These are phyloP conservation scores for Schoenoplectus triqueter DNA, from an alignment of 202 grass and related monocot genomes.

Conservation along the genomic window DNA sequence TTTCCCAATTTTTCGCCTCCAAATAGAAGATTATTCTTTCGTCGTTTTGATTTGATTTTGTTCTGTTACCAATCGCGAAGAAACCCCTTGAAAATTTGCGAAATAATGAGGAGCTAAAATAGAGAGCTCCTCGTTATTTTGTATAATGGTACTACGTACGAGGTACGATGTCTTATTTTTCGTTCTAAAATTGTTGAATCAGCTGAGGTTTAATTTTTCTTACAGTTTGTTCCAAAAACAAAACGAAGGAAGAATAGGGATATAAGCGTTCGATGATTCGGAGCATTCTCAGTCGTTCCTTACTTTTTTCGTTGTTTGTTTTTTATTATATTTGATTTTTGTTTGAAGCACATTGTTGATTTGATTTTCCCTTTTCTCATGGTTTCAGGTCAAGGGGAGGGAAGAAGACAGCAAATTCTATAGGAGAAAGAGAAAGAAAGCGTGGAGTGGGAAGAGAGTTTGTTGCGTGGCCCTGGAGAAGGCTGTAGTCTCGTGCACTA, in stretches of 20 bases:
- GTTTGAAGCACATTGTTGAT: neutral
- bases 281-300: neutral
- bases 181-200: neutral
- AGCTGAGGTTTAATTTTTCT: neutral
- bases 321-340: neutral
- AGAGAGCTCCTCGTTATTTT: slow-evolving; percentile 13
- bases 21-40: neutral
- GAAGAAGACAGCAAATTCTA: slow-evolving; percentile 32
- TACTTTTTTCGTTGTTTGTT: neutral
- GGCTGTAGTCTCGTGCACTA: slow-evolving; percentile 70
- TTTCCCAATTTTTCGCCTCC: slow-evolving; percentile 1
- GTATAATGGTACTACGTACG: slow-evolving; percentile 27
- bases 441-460: slow-evolving; percentile 4
- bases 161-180: neutral
- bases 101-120: neutral
- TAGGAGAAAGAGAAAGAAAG: slow-evolving; percentile 32
- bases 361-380: slow-evolving; percentile 17
- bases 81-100: neutral
- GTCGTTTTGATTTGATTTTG: neutral
- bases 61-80: neutral
- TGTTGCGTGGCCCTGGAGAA: slow-evolving; percentile 39
- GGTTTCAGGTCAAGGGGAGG: slow-evolving; percentile 23
- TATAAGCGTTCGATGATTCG: neutral
- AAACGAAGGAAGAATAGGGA: neutral
- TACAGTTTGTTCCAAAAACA: neutral